Base-by-base conservation (phyloP, 257 asterid genomes). In the Penstemon newberryi region DNA sequence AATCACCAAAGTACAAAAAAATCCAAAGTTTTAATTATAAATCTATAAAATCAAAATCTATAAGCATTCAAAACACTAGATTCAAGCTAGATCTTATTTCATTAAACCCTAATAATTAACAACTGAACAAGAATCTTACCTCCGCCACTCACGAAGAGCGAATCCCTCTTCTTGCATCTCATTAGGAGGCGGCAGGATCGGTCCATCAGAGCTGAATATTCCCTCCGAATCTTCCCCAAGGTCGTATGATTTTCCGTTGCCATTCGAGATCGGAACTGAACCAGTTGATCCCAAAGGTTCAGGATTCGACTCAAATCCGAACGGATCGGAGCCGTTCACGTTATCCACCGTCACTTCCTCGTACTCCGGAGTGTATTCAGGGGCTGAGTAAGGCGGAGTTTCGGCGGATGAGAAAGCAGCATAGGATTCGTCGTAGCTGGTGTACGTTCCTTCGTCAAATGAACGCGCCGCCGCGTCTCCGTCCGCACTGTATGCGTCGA, bases 71-170 rank as follows among this genome's bases (percentile, higher is more conserved):
- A 33, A 37, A 8, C 15, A 25, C 33, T 2, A 58, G 64, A 37
- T 38, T 58, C 43, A n/a, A 57, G 43, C 54, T 49, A 49, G 18
- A 49, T 49, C 54, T 25, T 25, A 9, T 49, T 6, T 9, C 63
- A 53, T 13, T 7, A 40, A 45, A 36, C 25, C 51, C 19, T 57
- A 50, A 39, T 15, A 44, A 1, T 25, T 25, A 25, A 2, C 49
- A 66, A 52, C 42, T 15, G 62, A 40, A 41, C 52, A 49, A 64
- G 47, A 70, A 81, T 10, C 89, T 75, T 39, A 89, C 96, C 96
- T 83, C 66, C 96, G 86, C 98, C 98, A 91, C 74, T 91, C 96
- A 11, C 92, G 91, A 77, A 91, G 90, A 60, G 86, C 96, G 66
- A 72, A 81, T 58, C 96, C 94, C 82, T 91, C 92, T 53, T 91